A percentile compares a stretch with the other conserved stretches of the same genome.
Conservation (phyloP, 1,139 yeast species). For the Saccharomyces hybrid region DNA sequence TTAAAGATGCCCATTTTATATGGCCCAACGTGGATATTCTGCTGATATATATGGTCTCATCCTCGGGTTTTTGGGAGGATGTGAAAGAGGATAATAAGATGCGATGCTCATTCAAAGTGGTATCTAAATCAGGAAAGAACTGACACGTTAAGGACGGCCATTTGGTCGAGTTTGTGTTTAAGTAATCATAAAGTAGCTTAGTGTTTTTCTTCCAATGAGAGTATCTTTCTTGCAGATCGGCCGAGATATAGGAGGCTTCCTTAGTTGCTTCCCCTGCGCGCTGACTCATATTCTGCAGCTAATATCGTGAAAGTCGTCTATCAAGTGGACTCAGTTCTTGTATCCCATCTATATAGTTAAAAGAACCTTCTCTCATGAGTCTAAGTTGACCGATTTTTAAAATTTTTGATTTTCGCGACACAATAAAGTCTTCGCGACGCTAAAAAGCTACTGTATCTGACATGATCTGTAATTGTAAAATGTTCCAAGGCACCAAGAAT, state of each 20-base stretch:
- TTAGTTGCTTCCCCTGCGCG: slow-evolving; percentile 1
- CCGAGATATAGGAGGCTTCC: slow-evolving; percentile 11
- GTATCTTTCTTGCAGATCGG: slow-evolving; percentile 46
- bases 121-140: slow-evolving; percentile 50
- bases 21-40: slow-evolving; percentile 28
- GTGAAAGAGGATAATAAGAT: slow-evolving; percentile 30
- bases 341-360: too few relatives aligned
- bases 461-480: too few relatives aligned
- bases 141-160: slow-evolving; percentile 79
- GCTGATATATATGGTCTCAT: slow-evolving; percentile 28
- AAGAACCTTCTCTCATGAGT: background rate
- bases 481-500: too few relatives aligned
- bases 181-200: slow-evolving; percentile 63
- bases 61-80: slow-evolving; percentile 31
- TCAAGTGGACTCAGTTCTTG: background rate
- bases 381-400: background rate
- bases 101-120: slow-evolving; percentile 25
- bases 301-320: background rate
- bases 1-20: slow-evolving; percentile 29
- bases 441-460: background rate
- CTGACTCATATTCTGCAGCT: slow-evolving; percentile 1
- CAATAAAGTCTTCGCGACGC: background rate
- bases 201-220: slow-evolving; percentile 72
- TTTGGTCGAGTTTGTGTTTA: slow-evolving; percentile 64
- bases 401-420: background rate